Percentiles rank a stretch among this genome's conserved stretches.
These are phyloP conservation scores for Cladophialophora yegresii DNA, from an alignment of 2,329 filamentous ascomycete species.

Conservation along the genomic window DNA sequence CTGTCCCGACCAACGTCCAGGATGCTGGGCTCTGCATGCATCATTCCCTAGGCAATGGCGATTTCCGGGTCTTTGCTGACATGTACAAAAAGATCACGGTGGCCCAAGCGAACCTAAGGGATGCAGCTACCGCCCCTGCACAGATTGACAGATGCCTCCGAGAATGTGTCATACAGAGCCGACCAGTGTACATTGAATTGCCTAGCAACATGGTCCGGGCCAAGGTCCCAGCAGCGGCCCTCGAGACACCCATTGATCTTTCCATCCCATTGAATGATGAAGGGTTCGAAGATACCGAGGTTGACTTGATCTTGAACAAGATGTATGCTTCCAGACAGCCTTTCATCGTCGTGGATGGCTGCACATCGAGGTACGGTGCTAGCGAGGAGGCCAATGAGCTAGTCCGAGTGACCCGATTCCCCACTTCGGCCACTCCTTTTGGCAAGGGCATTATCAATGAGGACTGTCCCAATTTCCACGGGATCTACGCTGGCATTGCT, in stretches of 20 bases:
- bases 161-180: slow-evolving; percentile 55
- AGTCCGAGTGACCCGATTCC: slow-evolving; percentile 49
- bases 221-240: slow-evolving; percentile 23
- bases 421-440: slow-evolving; percentile 52
- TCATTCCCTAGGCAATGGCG: slow-evolving; percentile 50
- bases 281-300: slow-evolving; percentile 36
- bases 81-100: slow-evolving; percentile 55
- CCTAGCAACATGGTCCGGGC: slow-evolving; percentile 43
- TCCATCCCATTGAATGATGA: slow-evolving; percentile 32
- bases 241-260: slow-evolving; percentile 32
- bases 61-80: slow-evolving; percentile 54
- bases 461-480: slow-evolving; percentile 51
- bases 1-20: slow-evolving; percentile 31
- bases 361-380: slow-evolving; percentile 49
- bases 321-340: slow-evolving; percentile 53
- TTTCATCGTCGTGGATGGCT: slow-evolving; percentile 57
- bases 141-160: slow-evolving; percentile 56
- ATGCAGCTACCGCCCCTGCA: slow-evolving; percentile 50
- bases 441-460: slow-evolving; percentile 57
- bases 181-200: slow-evolving; percentile 60
- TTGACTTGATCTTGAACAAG: slow-evolving; percentile 41
- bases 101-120: slow-evolving; percentile 52
- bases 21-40: slow-evolving; percentile 36
- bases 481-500: slow-evolving; percentile 52
- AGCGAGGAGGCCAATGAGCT: slow-evolving; percentile 48